Base-by-base conservation (phyloP, 768 basidiomycete species). In the Auriculariales sp. region DNA sequence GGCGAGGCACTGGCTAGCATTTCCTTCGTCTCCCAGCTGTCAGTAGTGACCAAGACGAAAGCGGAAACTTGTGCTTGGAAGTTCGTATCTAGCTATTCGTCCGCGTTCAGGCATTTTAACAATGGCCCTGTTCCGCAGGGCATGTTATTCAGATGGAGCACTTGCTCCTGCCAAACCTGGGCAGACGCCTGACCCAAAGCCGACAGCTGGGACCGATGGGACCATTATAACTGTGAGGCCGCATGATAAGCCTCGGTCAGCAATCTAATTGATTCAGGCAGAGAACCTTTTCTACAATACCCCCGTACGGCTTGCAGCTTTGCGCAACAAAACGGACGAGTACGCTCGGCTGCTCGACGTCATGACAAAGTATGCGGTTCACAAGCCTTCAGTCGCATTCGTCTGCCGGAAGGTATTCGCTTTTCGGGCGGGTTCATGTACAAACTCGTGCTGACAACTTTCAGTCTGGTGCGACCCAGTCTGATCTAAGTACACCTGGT, bases 1-100 rank as follows among this genome's bases (percentile, higher is more conserved):
- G 94, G 95, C 27, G 95, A 99, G 66, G 95, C 95, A 0, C 67
- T 99, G 45, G 95, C 94, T 2, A 93, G 90, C 11, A 89, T 99
- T 52, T 93, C 90, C 3, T 91, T 95, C 64, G 89, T 94, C 33
- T 81, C 92, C 1, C 86, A 85, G 61, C 70, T 99, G 49, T 78
- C 79, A 15, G 84, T 98, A 9, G 67, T 86, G n/a, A 95, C 91
- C 4, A 98, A 97, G 68, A 90, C 85, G 0, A 85, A 77, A 59
- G 58, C 68, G 0, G 89, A 91, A 33, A 65, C 71, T 2, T 90
- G 85, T 63, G 94, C 91, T 4, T 97, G 90, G 89, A 95, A 83
- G 94, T 95, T 60, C 62, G 92, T 66, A 22, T 14, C 27, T 24
- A 12, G 28, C 35, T 11, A 30, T 9, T 24, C 34, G 39, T 36